Percentiles rank a stretch among this genome's conserved stretches.
Evolutionary conservation across 495 filamentous ascomycete genomes (phyloP).

Genomic region (Aspergillus taichungensis): DNA sequence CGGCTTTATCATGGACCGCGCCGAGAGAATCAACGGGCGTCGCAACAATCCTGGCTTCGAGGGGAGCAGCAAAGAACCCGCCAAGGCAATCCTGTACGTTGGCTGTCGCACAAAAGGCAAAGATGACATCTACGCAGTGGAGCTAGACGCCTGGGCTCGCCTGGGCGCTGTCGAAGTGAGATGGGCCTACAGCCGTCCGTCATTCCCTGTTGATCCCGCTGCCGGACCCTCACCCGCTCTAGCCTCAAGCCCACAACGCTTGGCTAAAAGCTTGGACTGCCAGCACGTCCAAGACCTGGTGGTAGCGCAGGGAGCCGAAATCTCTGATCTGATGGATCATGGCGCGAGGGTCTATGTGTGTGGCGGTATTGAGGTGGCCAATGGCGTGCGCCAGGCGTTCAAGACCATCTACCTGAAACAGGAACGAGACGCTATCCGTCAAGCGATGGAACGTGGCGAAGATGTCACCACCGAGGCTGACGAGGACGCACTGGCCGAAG

Average conservation of each 20-base stretch:
- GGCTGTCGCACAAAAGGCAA: slow-evolving; percentile 50
- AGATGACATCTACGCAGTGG: slow-evolving; percentile 53
- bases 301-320: slow-evolving; percentile 40
- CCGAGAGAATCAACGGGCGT: slow-evolving; percentile 43
- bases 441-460: slow-evolving; percentile 23
- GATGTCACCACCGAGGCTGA: slow-evolving; percentile 31
- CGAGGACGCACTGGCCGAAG: slow-evolving; percentile 32
- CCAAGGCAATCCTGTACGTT: slow-evolving; percentile 52
- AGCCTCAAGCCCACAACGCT: too few species aligned
- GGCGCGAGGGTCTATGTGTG: slow-evolving; percentile 62
- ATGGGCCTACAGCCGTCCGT: slow-evolving; percentile 43
- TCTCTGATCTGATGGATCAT: slow-evolving; percentile 43
- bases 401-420: slow-evolving; percentile 38
- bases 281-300: slow-evolving; percentile 58
- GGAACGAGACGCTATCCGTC: slow-evolving; percentile 31
- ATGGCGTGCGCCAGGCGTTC: slow-evolving; percentile 46
- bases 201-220: not conserved
- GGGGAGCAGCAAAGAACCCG: slow-evolving; percentile 26
- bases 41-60: slow-evolving; percentile 12
- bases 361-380: slow-evolving; percentile 52
- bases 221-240: too few species aligned
- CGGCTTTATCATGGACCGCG: slow-evolving; percentile 62
- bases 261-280: slow-evolving; percentile 17
- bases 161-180: slow-evolving; percentile 50
- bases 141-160: slow-evolving; percentile 49